Conservation (phyloP, 805 yeast species). For the Danielia reshetovae region DNA sequence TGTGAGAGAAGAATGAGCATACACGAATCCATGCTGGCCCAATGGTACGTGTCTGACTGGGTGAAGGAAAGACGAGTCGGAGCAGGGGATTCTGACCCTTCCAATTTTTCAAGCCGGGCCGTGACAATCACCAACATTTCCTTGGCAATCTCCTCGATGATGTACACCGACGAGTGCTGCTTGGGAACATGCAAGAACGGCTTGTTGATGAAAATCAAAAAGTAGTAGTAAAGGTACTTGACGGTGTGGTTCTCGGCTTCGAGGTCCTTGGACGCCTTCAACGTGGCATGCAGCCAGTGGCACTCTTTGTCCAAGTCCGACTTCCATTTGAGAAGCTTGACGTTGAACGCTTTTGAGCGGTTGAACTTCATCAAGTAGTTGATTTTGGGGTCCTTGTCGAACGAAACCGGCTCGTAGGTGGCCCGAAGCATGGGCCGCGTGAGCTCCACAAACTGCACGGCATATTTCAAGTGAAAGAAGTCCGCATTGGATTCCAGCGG, state of each 20-base stretch:
- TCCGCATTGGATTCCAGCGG: slow-evolving; percentile 10
- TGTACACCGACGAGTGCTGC: slow-evolving; percentile 13
- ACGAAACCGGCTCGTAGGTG: slow-evolving; percentile 15
- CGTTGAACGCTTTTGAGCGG: slow-evolving; percentile 14
- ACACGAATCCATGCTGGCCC: slow-evolving; percentile 15
- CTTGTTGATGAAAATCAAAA: slow-evolving; percentile 15
- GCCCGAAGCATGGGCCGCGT: slow-evolving; percentile 13
- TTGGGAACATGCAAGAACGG: slow-evolving; percentile 18
- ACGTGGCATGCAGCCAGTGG: slow-evolving; percentile 14
- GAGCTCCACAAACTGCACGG: slow-evolving; percentile 14
- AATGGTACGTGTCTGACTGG: slow-evolving; percentile 7
- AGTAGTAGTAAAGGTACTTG: slow-evolving; percentile 13
- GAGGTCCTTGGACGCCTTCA: slow-evolving; percentile 10
- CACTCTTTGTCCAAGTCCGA: slow-evolving; percentile 10
- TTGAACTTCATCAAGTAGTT: slow-evolving; percentile 17
- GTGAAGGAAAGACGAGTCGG: not conserved
- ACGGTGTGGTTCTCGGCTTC: slow-evolving; percentile 14
- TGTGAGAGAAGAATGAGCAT: slow-evolving; percentile 13
- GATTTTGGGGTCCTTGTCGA: slow-evolving; percentile 14
- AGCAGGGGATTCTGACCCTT: slow-evolving; percentile 2
- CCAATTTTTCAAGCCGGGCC: slow-evolving; percentile 9
- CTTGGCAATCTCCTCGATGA: slow-evolving; percentile 16
- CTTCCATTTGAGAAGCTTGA: slow-evolving; percentile 15
- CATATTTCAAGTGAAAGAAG: slow-evolving; percentile 9
- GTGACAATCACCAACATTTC: slow-evolving; percentile 12